These are phyloP conservation scores for Xylaria grammica DNA, from an alignment of 495 filamentous ascomycete genomes.

Conservation along the genomic window DNA sequence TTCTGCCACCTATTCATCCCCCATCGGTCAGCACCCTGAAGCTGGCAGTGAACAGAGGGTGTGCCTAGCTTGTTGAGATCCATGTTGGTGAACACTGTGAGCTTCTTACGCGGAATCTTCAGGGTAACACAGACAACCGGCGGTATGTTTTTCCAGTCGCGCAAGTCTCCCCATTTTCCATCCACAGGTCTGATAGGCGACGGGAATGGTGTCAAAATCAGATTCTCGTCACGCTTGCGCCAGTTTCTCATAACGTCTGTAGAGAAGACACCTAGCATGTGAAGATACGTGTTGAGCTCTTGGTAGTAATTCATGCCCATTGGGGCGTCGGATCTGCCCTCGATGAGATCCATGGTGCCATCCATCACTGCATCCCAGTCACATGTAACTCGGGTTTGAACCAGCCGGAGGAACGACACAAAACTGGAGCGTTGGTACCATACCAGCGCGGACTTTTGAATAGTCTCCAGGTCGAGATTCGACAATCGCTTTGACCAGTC, in stretches of 20 bases:
- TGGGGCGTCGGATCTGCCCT: conserved; percentile 25
- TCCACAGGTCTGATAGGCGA: conserved; percentile 3
- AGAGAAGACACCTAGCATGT: conserved; percentile 35
- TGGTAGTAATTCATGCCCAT: conserved; percentile 28
- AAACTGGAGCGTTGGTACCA: conserved; percentile 48
- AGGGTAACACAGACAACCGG: conserved; percentile 43
- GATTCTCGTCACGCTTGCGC: conserved; percentile 3
- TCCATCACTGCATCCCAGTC: conserved; percentile 22
- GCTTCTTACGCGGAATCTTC: conserved; percentile 33
- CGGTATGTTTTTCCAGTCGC: conserved; percentile 43
- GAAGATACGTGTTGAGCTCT: conserved; percentile 38
- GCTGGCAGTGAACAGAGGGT: conserved; percentile 28
- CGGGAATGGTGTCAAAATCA: not conserved
- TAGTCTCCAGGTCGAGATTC: not conserved
- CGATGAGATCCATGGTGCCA: conserved; percentile 32
- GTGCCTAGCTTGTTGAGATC: not conserved
- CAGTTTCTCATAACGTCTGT: conserved; percentile 1
- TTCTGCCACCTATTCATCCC: conserved; percentile 30
- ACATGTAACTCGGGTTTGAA: conserved; percentile 27
- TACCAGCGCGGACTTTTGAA: not conserved
- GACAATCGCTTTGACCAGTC: not conserved
- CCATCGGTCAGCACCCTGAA: conserved; percentile 5
- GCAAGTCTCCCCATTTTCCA: conserved; percentile 20
- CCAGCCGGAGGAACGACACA: conserved; percentile 33
- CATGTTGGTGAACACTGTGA: not conserved